Base-by-base conservation (phyloP, 345 rosid species). In the Rhizophora mangle region DNA sequence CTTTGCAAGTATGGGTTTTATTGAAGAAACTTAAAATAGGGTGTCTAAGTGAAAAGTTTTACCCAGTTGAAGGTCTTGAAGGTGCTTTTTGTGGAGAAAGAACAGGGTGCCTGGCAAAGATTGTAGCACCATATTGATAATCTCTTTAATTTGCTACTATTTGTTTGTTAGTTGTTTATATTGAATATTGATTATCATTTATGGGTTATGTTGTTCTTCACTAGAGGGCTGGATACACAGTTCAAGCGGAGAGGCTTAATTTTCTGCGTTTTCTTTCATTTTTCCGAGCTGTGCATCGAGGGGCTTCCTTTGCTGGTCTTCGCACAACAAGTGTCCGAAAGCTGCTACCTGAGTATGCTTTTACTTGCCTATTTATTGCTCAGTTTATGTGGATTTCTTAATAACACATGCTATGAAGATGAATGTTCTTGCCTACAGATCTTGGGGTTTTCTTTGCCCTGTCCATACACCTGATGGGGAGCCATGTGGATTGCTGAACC, bases 401-500 rank as follows among this genome's bases (percentile, higher is more conserved):
- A 62, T 58, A 46, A 55, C 15, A 9, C 2, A 22, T 55, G 60
- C 4, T 10, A 26, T 55, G 22, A 57, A 21, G 18, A 11, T 37
- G 27, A 13, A 4, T 53, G 18, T 24, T 39, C 29, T 15, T 47
- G 19, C 53, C 24, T 71, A 74, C 85, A 92, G 96, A 81, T 92
- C 99, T 49, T 95, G 97, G 97, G 99, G 99, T 64, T 95, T 92
- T 76, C 97, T 95, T 76, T 92, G 99, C 78, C 99, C 97, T 56
- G 97, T 92, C 63, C 97, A 89, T 80, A 95, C 99, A 58, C 99
- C 99, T 73, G 97, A 95, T 87, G 99, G 99, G 31, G 96, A 88
- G 74, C 97, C 99, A 36, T 95, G 99, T 79, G 99, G 97, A 37
- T 82, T 95, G 82, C 81, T 94, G 73, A 94, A 94, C 74, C 99